These are phyloP conservation scores for Peterozyma toletana DNA, from an alignment of 805 yeast genomes.

Conservation along the genomic window DNA sequence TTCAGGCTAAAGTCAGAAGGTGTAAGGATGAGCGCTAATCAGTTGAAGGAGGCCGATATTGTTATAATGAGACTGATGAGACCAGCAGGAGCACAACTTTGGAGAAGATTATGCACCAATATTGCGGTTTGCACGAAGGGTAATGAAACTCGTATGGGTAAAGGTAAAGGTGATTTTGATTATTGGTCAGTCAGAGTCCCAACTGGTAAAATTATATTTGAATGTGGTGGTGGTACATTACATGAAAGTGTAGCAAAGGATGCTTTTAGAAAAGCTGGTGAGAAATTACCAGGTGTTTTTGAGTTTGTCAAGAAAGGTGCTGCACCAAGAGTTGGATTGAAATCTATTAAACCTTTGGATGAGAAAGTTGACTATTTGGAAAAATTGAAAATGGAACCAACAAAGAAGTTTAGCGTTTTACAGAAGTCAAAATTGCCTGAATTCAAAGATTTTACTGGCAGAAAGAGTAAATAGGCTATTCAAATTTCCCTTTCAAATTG, in stretches of 20 bases:
- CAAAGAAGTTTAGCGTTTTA: slow-evolving; percentile 53
- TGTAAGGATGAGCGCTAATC: slow-evolving; percentile 75
- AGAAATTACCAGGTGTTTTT: slow-evolving; percentile 85
- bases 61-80: slow-evolving; percentile 79
- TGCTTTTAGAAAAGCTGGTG: slow-evolving; percentile 83
- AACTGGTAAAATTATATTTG: slow-evolving; percentile 89
- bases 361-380: slow-evolving; percentile 46
- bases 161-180: slow-evolving; percentile 96
- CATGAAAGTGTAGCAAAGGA: slow-evolving; percentile 90
- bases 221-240: slow-evolving; percentile 58
- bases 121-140: slow-evolving; percentile 94
- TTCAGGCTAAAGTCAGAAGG: slow-evolving; percentile 88
- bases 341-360: slow-evolving; percentile 33
- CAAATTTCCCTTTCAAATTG: neutral
- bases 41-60: slow-evolving; percentile 84
- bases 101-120: slow-evolving; percentile 77
- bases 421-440: slow-evolving; percentile 43
- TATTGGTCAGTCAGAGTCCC: slow-evolving; percentile 97
- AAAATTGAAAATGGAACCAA: slow-evolving; percentile 50
- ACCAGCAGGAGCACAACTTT: slow-evolving; percentile 65
- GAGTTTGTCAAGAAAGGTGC: slow-evolving; percentile 69
- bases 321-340: slow-evolving; percentile 66
- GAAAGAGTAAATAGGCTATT: slow-evolving; percentile 9
- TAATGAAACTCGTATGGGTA: slow-evolving; percentile 99
- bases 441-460: slow-evolving; percentile 33